Evolutionary conservation across 2,329 filamentous ascomycete genomes (phyloP), one percentile per base, ranked within the genome.

Genomic region (Colletotrichum liriopes): DNA sequence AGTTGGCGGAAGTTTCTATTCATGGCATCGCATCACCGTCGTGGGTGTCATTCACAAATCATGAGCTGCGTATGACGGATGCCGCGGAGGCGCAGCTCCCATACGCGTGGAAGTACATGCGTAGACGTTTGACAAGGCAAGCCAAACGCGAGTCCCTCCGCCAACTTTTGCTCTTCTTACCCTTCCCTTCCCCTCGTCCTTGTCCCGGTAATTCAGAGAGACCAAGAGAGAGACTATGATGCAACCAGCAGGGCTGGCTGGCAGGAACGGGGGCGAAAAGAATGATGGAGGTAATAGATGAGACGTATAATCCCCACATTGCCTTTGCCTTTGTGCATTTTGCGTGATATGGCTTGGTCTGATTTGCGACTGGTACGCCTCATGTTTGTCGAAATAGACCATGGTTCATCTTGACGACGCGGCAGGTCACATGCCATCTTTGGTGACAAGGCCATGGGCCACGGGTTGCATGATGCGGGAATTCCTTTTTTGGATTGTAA

Each of bases 1-100:
- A 39, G 45, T 39, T 52, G 43, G 35, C 43, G 65, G 56, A 54
- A 29, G 26, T 37, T 59, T 65, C 67, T 65, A 69, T 65, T 65
- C 67, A 43, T 51, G 56, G 65, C 7, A 52, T 39, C 26, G 8
- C 41, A 16, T 29, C 37, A 3, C 37, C 29, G 54, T 47, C 49
- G 4, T 47, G 29, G 61, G 54, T 32, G 37, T 23, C 16, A 61
- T 71, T 67, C 67, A 35, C 55, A 71, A 26, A 45, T 61, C 43
- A 45, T 26, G 47, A 12, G 47, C 52, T 43, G 43, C 20, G 12
- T 26, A 29, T 47, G 67, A 66, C 62, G 61, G 39, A 20, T 20
- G 41, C 29, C 37, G 20, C 41, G 29, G 63, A 61, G 63, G 29
- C 47, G 39, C 47, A 45, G 47, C 41, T 32, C 12, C 32, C 37